phyloP scores from a whole-genome alignment of 176 grass and related monocot genomes.

The Aegilops speltoides region DNA sequence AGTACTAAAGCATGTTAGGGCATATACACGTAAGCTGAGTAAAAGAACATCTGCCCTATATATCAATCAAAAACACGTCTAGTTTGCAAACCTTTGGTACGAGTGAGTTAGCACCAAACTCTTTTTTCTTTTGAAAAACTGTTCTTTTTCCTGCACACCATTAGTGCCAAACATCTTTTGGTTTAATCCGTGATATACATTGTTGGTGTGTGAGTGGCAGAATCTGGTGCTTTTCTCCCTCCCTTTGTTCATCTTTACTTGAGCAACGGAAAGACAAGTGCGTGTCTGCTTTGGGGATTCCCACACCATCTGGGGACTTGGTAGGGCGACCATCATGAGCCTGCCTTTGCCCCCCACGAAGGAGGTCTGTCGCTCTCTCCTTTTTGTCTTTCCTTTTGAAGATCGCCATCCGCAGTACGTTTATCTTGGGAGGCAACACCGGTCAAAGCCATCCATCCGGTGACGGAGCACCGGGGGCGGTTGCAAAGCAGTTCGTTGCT shows the following conservation, averaged over 20 bases:
- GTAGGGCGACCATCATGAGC: slow-evolving; percentile 6
- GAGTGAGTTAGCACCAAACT: slow-evolving; percentile 15
- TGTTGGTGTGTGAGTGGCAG: neutral
- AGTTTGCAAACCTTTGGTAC: neutral
- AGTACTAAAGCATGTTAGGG: too few species aligned
- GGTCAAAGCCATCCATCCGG: slow-evolving; percentile 25
- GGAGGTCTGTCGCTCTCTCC: neutral
- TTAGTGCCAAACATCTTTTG: slow-evolving; percentile 28
- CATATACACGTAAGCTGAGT: neutral
- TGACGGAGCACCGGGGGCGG: slow-evolving; percentile 18
- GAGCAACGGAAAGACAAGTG: neutral
- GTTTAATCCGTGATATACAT: slow-evolving; percentile 6
- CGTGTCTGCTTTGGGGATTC: slow-evolving; percentile 13
- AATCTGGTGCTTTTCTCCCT: neutral
- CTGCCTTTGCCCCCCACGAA: slow-evolving; percentile 10
- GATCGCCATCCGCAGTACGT: neutral
- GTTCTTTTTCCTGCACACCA: neutral
- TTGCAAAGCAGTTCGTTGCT: slow-evolving; percentile 28
- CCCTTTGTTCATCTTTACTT: neutral
- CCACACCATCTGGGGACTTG: slow-evolving; percentile 17
- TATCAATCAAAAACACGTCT: neutral
- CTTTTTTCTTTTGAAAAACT: neutral
- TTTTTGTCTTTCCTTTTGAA: neutral
- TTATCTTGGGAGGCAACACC: neutral
- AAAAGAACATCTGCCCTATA: neutral